Percentiles rank a stretch among this genome's conserved stretches.
Conservation (phyloP, 129 eudicot genomes). For the Tagetes patula region DNA sequence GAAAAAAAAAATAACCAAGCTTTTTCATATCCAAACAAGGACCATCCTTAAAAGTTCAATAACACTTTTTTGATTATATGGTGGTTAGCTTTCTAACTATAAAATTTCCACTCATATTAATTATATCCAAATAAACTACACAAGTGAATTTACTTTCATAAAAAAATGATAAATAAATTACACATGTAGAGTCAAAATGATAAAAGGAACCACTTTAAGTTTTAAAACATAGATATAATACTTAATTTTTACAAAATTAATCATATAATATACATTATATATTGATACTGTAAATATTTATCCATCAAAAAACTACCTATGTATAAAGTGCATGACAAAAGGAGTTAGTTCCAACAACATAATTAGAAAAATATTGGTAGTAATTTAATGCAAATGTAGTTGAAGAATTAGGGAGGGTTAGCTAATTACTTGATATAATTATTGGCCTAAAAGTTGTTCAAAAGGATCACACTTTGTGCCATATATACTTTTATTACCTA, state of each 20-base stretch:
- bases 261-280: not conserved
- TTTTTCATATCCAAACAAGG: not conserved
- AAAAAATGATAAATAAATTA: no score
- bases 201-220: not conserved
- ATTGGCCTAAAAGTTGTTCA: slow-evolving; percentile 53
- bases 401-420: slow-evolving; percentile 43
- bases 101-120: not conserved
- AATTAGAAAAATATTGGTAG: slow-evolving; percentile 30
- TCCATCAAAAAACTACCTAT: not conserved
- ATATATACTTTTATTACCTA: slow-evolving; percentile 43
- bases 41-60: not conserved
- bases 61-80: not conserved
- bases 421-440: slow-evolving; percentile 46
- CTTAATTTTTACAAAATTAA: not conserved
- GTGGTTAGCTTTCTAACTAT: slow-evolving; percentile 6
- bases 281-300: not conserved
- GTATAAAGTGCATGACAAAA: no score
- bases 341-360: slow-evolving; percentile 53
- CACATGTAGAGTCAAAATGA: not conserved
- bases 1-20: no score
- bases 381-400: slow-evolving; percentile 36
- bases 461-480: slow-evolving; percentile 47
- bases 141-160: no score
- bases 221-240: not conserved
- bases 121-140: not conserved